Evolutionary conservation across 192 early-diverging fungal genomes (phyloP).

Genomic region (Coemansia sp.): DNA sequence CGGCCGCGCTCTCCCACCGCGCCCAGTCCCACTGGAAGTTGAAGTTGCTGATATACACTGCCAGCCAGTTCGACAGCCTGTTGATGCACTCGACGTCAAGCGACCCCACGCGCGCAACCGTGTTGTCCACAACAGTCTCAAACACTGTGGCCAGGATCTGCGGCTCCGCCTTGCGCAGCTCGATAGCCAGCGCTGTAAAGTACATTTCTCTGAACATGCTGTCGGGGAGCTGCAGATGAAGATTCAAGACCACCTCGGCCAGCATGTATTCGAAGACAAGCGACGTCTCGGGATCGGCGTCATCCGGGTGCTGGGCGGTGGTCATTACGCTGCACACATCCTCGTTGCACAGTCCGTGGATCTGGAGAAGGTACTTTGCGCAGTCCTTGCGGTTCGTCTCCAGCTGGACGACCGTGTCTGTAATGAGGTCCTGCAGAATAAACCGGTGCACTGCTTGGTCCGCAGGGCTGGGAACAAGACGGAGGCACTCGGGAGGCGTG

Average conservation of each 20-base stretch:
- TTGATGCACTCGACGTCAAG: slow-evolving; percentile 82
- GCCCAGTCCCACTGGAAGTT: slow-evolving; percentile 86
- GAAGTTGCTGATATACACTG: slow-evolving; percentile 92
- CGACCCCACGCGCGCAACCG: slow-evolving; percentile 20
- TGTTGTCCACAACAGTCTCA: slow-evolving; percentile 31
- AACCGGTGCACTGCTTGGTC: slow-evolving; percentile 37
- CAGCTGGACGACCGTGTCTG: slow-evolving; percentile 79
- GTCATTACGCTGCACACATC: slow-evolving; percentile 51
- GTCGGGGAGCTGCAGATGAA: slow-evolving; percentile 62
- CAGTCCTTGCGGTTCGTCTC: slow-evolving; percentile 94
- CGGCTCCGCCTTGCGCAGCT: slow-evolving; percentile 57
- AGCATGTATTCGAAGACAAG: slow-evolving; percentile 59
- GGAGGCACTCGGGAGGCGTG: slow-evolving; percentile 40
- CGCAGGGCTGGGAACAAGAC: slow-evolving; percentile 43
- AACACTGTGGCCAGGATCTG: slow-evolving; percentile 37
- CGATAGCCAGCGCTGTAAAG: slow-evolving; percentile 54
- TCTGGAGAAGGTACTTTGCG: slow-evolving; percentile 68
- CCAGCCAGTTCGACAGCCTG: slow-evolving; percentile 85
- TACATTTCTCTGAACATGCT: slow-evolving; percentile 52
- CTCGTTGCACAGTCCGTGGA: slow-evolving; percentile 60
- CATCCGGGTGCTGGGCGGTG: slow-evolving; percentile 29
- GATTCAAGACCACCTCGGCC: slow-evolving; percentile 60
- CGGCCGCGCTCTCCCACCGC: slow-evolving; percentile 61
- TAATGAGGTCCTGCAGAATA: slow-evolving; percentile 77
- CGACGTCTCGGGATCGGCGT: slow-evolving; percentile 35